Evolutionary conservation across 768 basidiomycete species (phyloP).

Genomic region (Rickenella mellea): DNA sequence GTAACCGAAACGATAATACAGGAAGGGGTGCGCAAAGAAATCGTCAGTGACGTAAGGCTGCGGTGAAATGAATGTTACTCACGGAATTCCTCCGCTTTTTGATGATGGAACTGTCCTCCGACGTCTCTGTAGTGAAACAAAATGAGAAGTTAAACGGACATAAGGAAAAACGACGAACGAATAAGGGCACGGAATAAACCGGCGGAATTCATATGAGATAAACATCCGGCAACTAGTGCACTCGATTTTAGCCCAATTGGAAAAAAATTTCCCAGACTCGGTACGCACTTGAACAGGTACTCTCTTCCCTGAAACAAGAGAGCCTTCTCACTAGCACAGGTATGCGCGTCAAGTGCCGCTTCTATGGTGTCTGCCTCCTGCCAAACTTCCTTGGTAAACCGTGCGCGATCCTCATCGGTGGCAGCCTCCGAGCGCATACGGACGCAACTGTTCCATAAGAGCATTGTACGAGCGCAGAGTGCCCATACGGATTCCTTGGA

Average conservation of each 20-base stretch:
- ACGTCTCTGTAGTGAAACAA: slow-evolving; percentile 28
- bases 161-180: slow-evolving; percentile 28
- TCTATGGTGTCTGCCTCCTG: slow-evolving; percentile 61
- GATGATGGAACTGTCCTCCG: slow-evolving; percentile 36
- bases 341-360: slow-evolving; percentile 49
- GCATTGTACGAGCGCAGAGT: slow-evolving; percentile 56
- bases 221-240: slow-evolving; percentile 52
- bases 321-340: slow-evolving; percentile 56
- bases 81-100: slow-evolving; percentile 63
- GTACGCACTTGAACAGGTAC: slow-evolving; percentile 70
- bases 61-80: slow-evolving; percentile 22
- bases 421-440: slow-evolving; percentile 40
- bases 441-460: slow-evolving; percentile 68
- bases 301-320: slow-evolving; percentile 66
- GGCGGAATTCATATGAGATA: slow-evolving; percentile 60
- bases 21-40: too few relatives aligned
- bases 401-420: slow-evolving; percentile 41
- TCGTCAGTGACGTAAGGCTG: slow-evolving; percentile 2
- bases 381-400: slow-evolving; percentile 63
- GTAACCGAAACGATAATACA: too few relatives aligned
- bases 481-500: slow-evolving; percentile 69
- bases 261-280: not conserved
- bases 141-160: not conserved
- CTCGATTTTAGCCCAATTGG: slow-evolving; percentile 4
- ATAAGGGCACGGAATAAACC: slow-evolving; percentile 49